Base-by-base conservation (phyloP, 345 rosid species). In the Aethionema arabicum region DNA sequence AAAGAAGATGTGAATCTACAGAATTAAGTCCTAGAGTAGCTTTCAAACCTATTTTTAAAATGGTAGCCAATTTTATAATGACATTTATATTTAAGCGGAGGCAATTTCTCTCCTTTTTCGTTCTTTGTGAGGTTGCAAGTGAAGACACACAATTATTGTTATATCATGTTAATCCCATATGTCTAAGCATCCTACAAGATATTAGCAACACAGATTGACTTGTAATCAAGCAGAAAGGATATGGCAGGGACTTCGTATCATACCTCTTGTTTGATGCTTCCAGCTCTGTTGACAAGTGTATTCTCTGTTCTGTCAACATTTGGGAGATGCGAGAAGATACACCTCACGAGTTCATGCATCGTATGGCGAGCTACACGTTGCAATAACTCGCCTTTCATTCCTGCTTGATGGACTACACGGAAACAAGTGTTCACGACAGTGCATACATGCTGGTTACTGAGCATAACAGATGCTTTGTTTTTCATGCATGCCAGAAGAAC, bases 351-450 rank as follows among this genome's bases (percentile, higher is more conserved):
- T 76, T 90, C 99, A 52, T 83, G 87, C 97, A 93, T 87, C 9
- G 97, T 84, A 70, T 85, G 88, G 51, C 97, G 97, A 75, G 99
- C 97, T 55, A 90, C 80, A 64, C 85, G 80, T 66, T 90, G 99
- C 78, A 87, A 66, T 61, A 87, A 72, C 72, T 87, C 95, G 54
- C 95, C 79, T 70, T 87, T 84, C 65, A 80, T 61, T 60, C 90
- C 90, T 56, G 99, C 96, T 82, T 93, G 99, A 76, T 93, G 97
- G 65, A 90, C 96, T 69, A 93, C 81, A 31, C 97, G 99, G 60
- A 85, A 93, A 76, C 99, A 93, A 66, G 99, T 93, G 78, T 90
- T 93, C 58, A 93, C 90, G 40, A 90, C 82, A 58, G 86, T 93
- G 77, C 99, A 90, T 46, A 93, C 96, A 83, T 93, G 96, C 75